Base-by-base conservation (phyloP, 495 filamentous ascomycete genomes). In the Ascobolus immersus region DNA sequence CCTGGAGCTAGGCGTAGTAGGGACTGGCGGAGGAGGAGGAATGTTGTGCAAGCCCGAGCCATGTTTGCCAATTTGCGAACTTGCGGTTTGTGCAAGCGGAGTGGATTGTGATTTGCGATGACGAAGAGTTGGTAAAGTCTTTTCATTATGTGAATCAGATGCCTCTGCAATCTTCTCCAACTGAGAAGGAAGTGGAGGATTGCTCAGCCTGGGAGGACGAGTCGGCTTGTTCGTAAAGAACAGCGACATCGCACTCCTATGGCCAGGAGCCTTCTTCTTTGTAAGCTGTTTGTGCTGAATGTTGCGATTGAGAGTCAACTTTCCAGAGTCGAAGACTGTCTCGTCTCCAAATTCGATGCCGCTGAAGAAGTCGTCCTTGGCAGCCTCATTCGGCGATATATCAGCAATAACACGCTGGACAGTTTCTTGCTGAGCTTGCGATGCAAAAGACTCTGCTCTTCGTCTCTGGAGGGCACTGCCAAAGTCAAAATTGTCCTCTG, bases 261-360 rank as follows among this genome's bases (percentile, higher is more conserved):
- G 58, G 12, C 51, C 54, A 33, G 74, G 73, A 43, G 72, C 81
- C 28, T 59, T 55, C 40, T 71, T 64, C 28, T 65, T 60, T 38
- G 60, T 52, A 21, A 60, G 51, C 40, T 65, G 62, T 45, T 82
- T 91, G 45, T 81, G 65, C 51, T 84, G 84, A 39, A 96, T 64
- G 44, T 96, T 93, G 30, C 77, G 80, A 48, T 96, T 89, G n/a
- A 92, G 54, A 7, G 75, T 77, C 11, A 75, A 57, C 48, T 86
- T 91, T 35, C 58, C 64, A 8, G 74, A 65, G 43, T 74, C 67
- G 43, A 94, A 81, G 10, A 76, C 62, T 32, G 48, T 45, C 4
- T 69, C 79, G 45, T 73, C 66, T 17, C 77, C 80, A 51, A 94
- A 65, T 30, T 94, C 89, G 43, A 96, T 63, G 15, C 71, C 89